Base-by-base conservation (phyloP, 495 filamentous ascomycete genomes). In the Elaphomyces granulatus region DNA sequence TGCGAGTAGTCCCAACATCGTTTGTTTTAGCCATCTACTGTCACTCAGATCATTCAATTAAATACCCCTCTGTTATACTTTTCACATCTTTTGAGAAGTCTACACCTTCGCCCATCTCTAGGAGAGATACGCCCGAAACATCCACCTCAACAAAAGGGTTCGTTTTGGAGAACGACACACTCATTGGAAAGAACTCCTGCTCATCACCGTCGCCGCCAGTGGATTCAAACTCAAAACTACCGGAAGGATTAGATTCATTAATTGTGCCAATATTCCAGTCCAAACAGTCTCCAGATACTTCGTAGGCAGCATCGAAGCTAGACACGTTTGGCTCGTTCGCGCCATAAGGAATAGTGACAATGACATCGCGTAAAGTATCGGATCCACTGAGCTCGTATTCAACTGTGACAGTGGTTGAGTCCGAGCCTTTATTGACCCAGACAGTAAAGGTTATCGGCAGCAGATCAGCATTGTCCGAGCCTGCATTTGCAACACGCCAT, bases 181-280 rank as follows among this genome's bases (percentile, higher is more conserved):
- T 77, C 87, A 96, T 95, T 1, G 88, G 88, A 77, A 96, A 96
- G 63, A 95, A 95, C 44, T 92, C 86, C 39, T 78, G 75, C 57
- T 94, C 88, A 47, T 72, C 67, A 33, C 77, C 75, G 20, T 83
- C 84, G 35, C 76, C 75, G 15, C 80, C 80, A 50, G 81, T 76
- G 12, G 85, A 82, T 60, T 95, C 88, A 44, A 95, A 94, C 54
- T 95, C 88, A 49, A 96, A 96, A 20, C 78, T 77, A 15, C 88
- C 88, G 17, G 71, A 83, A 1, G 77, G 55, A 52, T 92, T 92
- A 16, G 74, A 76, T 42, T 85, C 80, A 50, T 83, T 78, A 34
- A 96, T 75, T 15, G 70, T 70, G 45, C 87, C 85, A 45, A 96
- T 79, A 35, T 75, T 81, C 88, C 88, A 96, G 52, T 95, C 88